phyloP scores from a whole-genome alignment of 371 early-diverging fungal genomes.

The Mucor lusitanicus region DNA sequence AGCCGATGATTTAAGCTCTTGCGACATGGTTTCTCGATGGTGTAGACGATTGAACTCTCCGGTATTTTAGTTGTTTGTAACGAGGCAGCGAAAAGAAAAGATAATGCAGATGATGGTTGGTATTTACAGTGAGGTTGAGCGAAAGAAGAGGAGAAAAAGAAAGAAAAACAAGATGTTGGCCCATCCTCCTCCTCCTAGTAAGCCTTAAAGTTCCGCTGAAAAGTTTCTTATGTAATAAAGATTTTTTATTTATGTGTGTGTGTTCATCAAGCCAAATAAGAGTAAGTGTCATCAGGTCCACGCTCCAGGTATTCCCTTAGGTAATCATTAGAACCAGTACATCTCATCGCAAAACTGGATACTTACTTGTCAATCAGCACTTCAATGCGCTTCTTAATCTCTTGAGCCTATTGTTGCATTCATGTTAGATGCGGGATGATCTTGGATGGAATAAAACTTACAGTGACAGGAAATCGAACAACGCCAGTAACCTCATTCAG shows the following conservation, averaged over 20 bases:
- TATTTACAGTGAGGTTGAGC: neutral
- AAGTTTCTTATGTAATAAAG: neutral
- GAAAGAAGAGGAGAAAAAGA: neutral
- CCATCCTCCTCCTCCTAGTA: neutral
- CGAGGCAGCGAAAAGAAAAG: neutral
- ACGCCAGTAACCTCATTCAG: slow-evolving; percentile 74
- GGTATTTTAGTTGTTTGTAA: neutral
- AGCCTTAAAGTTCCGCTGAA: neutral
- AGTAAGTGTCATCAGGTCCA: slow-evolving; percentile 27
- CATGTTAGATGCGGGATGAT: neutral
- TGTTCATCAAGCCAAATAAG: slow-evolving; percentile 27
- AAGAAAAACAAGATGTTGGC: slow-evolving; percentile 2
- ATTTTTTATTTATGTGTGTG: neutral
- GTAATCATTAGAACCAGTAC: neutral
- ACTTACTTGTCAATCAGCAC: slow-evolving; percentile 76
- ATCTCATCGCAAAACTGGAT: neutral
- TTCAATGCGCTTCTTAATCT: slow-evolving; percentile 90
- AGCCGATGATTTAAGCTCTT: slow-evolving; percentile 4
- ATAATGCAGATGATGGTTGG: neutral
- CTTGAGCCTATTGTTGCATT: slow-evolving; percentile 51
- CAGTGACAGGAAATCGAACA: slow-evolving; percentile 80
- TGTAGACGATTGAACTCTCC: neutral
- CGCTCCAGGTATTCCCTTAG: slow-evolving; percentile 40
- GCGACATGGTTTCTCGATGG: slow-evolving; percentile 5
- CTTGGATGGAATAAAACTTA: slow-evolving; percentile 28